Base-by-base conservation (phyloP, 1,139 yeast species). In the Candida anutae region DNA sequence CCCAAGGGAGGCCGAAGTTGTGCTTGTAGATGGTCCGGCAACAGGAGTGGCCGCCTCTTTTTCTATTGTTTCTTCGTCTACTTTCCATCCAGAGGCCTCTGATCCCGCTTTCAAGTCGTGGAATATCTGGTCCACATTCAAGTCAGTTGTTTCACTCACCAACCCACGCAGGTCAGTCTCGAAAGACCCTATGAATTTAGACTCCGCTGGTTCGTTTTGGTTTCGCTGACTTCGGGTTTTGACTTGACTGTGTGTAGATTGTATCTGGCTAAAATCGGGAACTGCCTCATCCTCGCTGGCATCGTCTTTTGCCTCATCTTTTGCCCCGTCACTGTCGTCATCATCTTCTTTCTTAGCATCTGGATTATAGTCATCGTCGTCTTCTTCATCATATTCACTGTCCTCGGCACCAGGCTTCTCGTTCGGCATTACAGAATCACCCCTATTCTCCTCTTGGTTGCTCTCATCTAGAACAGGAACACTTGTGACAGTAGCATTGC, bases 291-390 rank as follows among this genome's bases (percentile, higher is more conserved):
- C 47, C 11, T 41, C 48, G 5, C 45, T 54, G 5, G 47, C 53
- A 11, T 43, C 54, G 3, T 47, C 52, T 4, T 33, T 48, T 4
- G 40, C 52, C 5, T 42, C 45, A n/a, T n/a, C n/a, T 4, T 35
- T 46, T 8, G 40, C 52, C 3, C 38, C 49, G 8, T 39, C 45
- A 2, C 37, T 43, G 8, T 39, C 43, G 5, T 22, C 24, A 13
- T 6, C 16, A 14, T n/a, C 19, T 1, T 32, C 33, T 10, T 30
- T 29, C 25, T 46, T 45, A n/a, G 46, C 49, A 6, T 54, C 57
- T 11, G 81, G 81, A 32, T 69, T 69, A 46, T 67, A 77, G 29
- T 73, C 80, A 34, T 76, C 82, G 23, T 76, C 83, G 28, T 75
- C 78, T 38, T 77, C 84, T 23, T 65, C 59, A 34, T 74, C 73